Conservation (phyloP, 2,329 filamentous ascomycete genomes). For the Cladosporium sp. region DNA sequence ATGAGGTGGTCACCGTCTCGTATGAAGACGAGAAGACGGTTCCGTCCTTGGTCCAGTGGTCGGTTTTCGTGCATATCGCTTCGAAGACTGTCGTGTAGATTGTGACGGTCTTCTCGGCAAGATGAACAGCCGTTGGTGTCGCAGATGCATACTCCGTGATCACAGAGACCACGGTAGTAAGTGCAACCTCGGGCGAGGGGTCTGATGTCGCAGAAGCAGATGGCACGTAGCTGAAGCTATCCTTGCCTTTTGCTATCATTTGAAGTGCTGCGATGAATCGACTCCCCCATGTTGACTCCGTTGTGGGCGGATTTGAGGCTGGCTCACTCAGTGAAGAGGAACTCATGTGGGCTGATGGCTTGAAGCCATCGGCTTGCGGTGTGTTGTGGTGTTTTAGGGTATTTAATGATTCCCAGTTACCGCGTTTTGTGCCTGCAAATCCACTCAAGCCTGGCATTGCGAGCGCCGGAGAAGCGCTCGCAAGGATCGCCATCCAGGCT, state of each 20-base stretch:
- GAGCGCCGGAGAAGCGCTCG: conserved; percentile 18
- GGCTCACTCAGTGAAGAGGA: conserved; percentile 20
- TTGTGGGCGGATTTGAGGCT: conserved; percentile 20
- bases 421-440: conserved; percentile 20
- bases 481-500: conserved; percentile 17
- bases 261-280: conserved; percentile 16
- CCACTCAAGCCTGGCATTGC: conserved; percentile 19
- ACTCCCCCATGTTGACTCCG: conserved; percentile 18
- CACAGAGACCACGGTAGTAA: conserved; percentile 13
- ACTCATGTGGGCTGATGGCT: conserved; percentile 9
- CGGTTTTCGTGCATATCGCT: conserved; percentile 11
- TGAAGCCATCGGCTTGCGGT: conserved; percentile 14
- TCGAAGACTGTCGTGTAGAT: conserved; percentile 14
- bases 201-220: conserved; percentile 4
- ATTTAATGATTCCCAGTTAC: conserved; percentile 12
- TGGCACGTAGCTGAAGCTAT: conserved; percentile 13
- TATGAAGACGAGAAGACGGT: conserved; percentile 6
- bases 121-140: conserved; percentile 16
- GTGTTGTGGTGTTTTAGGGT: conserved; percentile 12
- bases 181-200: conserved; percentile 18
- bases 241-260: conserved; percentile 2
- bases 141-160: conserved; percentile 19
- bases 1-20: conserved; percentile 12
- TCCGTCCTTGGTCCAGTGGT: conserved; percentile 6
- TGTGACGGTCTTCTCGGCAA: conserved; percentile 16